A percentile compares a stretch with the other conserved stretches of the same genome.
These are phyloP conservation scores for Darksidea phi DNA, from an alignment of 495 filamentous ascomycete genomes.

Conservation along the genomic window DNA sequence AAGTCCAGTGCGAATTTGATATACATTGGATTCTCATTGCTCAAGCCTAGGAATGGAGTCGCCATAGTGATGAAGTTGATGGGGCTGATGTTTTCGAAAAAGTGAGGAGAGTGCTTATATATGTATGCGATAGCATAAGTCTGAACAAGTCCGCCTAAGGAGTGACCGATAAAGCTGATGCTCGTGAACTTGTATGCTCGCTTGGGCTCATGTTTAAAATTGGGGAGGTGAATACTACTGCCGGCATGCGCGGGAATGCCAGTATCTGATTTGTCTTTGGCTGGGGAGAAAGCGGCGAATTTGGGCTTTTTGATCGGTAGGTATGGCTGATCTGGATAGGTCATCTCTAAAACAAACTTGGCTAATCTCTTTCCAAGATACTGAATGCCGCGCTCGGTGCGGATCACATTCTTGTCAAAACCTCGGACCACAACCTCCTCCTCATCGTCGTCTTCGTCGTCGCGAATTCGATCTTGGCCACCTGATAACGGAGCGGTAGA, in stretches of 20 bases:
- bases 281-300: slow-evolving; percentile 36
- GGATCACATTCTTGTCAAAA: slow-evolving; percentile 82
- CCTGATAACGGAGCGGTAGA: slow-evolving; percentile 43
- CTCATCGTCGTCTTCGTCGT: slow-evolving; percentile 62
- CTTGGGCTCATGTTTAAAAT: slow-evolving; percentile 45
- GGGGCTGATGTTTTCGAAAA: slow-evolving; percentile 83
- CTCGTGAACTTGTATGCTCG: slow-evolving; percentile 83
- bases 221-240: slow-evolving; percentile 53
- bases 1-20: slow-evolving; percentile 96
- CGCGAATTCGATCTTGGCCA: slow-evolving; percentile 43
- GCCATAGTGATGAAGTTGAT: slow-evolving; percentile 94
- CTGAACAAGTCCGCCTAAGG: slow-evolving; percentile 85
- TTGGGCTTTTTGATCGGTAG: slow-evolving; percentile 60
- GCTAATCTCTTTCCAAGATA: slow-evolving; percentile 93
- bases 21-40: slow-evolving; percentile 96
- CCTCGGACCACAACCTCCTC: slow-evolving; percentile 93
- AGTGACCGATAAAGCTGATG: slow-evolving; percentile 94
- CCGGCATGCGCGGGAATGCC: slow-evolving; percentile 51
- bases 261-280: slow-evolving; percentile 36
- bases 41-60: slow-evolving; percentile 85
- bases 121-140: slow-evolving; percentile 98
- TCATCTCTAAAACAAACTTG: slow-evolving; percentile 83
- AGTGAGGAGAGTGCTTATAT: slow-evolving; percentile 87
- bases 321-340: slow-evolving; percentile 88
- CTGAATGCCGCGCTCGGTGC: slow-evolving; percentile 92